Conservation (phyloP, 306 rosid genomes). For the Urtica urens region DNA sequence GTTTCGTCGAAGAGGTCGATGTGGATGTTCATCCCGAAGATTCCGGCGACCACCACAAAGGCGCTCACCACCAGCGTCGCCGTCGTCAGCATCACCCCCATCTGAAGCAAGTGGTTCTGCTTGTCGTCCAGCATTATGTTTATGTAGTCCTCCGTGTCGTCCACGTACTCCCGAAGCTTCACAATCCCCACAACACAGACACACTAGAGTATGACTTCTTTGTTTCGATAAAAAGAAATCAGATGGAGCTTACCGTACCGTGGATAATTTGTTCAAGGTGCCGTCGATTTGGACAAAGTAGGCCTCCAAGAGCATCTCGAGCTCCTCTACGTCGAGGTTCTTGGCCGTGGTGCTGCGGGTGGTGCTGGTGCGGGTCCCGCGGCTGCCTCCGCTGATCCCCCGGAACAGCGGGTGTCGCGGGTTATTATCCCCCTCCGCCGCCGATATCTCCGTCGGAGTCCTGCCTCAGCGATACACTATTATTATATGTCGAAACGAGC, state of each 20-base stretch:
- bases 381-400: slow-evolving; percentile 41
- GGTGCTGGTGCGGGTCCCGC: slow-evolving; percentile 57
- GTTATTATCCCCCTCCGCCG: slow-evolving; percentile 18
- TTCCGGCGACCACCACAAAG: slow-evolving; percentile 83
- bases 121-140: slow-evolving; percentile 99
- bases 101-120: slow-evolving; percentile 92
- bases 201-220: background rate
- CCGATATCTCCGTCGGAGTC: slow-evolving; percentile 42
- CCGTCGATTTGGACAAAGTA: slow-evolving; percentile 96
- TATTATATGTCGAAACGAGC: background rate
- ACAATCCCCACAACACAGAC: slow-evolving; percentile 4
- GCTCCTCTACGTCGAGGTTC: slow-evolving; percentile 85
- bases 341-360: slow-evolving; percentile 54
- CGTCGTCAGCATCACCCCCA: slow-evolving; percentile 97
- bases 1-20: slow-evolving; percentile 39
- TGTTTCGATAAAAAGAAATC: background rate
- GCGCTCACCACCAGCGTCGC: slow-evolving; percentile 87
- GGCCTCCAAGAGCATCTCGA: slow-evolving; percentile 97
- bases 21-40: slow-evolving; percentile 79
- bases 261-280: slow-evolving; percentile 60
- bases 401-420: slow-evolving; percentile 28
- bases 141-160: slow-evolving; percentile 96
- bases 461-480: slow-evolving; percentile 16
- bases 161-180: slow-evolving; percentile 93
- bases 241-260: slow-evolving; percentile 29